phyloP scores from a whole-genome alignment of 148 eudicot genomes.

The Fallopia convolvulus region DNA sequence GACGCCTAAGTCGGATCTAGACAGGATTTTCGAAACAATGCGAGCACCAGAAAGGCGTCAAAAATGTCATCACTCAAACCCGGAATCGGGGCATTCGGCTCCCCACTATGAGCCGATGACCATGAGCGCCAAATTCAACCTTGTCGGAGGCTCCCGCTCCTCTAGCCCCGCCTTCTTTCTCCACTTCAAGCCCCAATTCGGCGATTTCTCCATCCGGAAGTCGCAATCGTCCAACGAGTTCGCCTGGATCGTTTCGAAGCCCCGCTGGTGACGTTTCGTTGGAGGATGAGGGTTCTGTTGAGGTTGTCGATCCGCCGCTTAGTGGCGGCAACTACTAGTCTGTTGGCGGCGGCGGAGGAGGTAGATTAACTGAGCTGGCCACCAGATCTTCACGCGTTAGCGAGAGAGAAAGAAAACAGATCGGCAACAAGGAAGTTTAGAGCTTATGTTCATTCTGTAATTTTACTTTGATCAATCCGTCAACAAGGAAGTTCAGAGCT shows the following conservation, averaged over 20 bases:
- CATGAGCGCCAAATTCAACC: constrained; percentile 68
- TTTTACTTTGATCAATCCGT: background rate
- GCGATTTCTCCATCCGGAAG: constrained; percentile 62
- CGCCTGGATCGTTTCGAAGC: constrained; percentile 10
- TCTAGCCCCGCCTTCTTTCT: constrained; percentile 56
- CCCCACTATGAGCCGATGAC: constrained; percentile 57
- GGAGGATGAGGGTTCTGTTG: constrained; percentile 31
- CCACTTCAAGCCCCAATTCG: constrained; percentile 64
- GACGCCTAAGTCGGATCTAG: too few relatives aligned
- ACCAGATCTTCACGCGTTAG: constrained; percentile 6
- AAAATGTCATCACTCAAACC: constrained; percentile 28
- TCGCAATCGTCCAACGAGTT: constrained; percentile 36
- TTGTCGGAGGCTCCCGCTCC: constrained; percentile 22
- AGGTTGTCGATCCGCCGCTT: constrained; percentile 26
- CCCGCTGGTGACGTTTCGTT: constrained; percentile 13
- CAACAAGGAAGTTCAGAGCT: background rate
- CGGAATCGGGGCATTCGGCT: constrained; percentile 69
- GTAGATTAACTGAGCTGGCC: constrained; percentile 22
- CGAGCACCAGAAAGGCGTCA: too few relatives aligned
- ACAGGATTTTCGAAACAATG: too few relatives aligned
- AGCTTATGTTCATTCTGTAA: too few relatives aligned
- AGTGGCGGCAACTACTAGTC: constrained; percentile 16
- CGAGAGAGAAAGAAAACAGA: too few relatives aligned
- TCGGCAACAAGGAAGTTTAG: too few relatives aligned
- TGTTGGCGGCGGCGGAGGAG: constrained; percentile 10